Evolutionary conservation across 345 rosid species (phyloP), one percentile per base, ranked within the genome.

Genomic region (Salix brachista): DNA sequence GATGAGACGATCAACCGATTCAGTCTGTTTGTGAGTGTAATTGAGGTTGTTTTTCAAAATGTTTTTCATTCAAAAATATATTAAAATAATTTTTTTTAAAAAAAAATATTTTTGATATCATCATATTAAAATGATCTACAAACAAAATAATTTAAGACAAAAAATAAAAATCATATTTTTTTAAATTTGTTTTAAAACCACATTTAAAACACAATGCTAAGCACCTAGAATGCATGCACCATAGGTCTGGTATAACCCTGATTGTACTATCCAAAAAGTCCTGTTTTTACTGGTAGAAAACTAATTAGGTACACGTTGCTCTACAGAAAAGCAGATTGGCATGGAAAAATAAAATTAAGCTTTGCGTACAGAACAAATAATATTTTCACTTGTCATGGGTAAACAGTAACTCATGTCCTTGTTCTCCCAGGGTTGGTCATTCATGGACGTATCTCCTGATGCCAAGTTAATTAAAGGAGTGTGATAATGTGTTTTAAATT

Each of bases 171-270:
- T n/a, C n/a, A n/a, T 28, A 28, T 28, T 28, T 28, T 28, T 28
- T 28, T 28, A 1, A 28, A 28, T 28, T 28, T 28, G 30, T 28
- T 28, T 28, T 28, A 28, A 26, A 28, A 28, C 30, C 30, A 28
- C 30, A 32, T 32, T 32, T 32, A 32, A 32, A 32, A 32, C 34
- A 4, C 34, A 4, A 32, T 32, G 34, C 4, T 32, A 32, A 32
- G 34, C 34, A 3, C 4, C 5, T 32, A 79, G 79, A 50, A 70
- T 80, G 77, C 26, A 70, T 80, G 77, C 26, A n/a, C 14, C 75
- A 52, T 25, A 52, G 50, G 30, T 18, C 58, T 50, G 58, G 58
- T 19, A 52, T 18, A 52, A 52, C 19, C 23, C n/a, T 52, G 12
- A 34, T 10, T 68, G 4, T 4, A 2, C 18, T 6, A 21, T 8